A percentile compares a stretch with the other conserved stretches of the same genome.
Conservation (phyloP, 2,329 filamentous ascomycete genomes). For the Dothidotthia symphoricarpi region DNA sequence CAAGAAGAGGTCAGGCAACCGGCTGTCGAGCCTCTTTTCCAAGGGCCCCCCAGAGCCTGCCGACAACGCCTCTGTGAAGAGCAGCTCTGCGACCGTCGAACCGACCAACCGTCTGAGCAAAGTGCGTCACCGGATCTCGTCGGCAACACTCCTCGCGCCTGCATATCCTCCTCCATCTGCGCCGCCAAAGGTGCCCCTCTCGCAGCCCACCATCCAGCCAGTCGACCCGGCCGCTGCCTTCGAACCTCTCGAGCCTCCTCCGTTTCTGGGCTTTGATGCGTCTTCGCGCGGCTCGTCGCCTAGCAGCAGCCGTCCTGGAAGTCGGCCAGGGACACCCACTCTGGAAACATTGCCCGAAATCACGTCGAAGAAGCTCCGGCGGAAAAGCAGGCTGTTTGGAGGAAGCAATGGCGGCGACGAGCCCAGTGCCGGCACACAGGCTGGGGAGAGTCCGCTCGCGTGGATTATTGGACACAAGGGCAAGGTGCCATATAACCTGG, state of each 20-base stretch:
- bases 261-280: constrained; percentile 19
- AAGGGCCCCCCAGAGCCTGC: constrained; percentile 20
- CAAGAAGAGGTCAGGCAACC: constrained; percentile 34
- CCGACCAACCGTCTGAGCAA: constrained; percentile 30
- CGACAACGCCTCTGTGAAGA: constrained; percentile 10
- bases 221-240: constrained; percentile 23
- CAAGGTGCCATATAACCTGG: constrained; percentile 56
- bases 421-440: constrained; percentile 8
- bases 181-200: constrained; percentile 14
- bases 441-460: constrained; percentile 41
- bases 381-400: constrained; percentile 38
- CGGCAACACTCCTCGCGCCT: constrained; percentile 31
- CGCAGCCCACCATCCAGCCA: constrained; percentile 28
- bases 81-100: constrained; percentile 24
- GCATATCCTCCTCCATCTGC: constrained; percentile 30
- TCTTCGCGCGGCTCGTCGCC: constrained; percentile 32
- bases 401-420: constrained; percentile 27
- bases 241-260: constrained; percentile 30
- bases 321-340: constrained; percentile 18
- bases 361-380: constrained; percentile 34
- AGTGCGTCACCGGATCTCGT: constrained; percentile 35
- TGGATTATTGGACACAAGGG: constrained; percentile 61
- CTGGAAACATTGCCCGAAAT: constrained; percentile 17
- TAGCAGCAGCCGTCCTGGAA: constrained; percentile 16
- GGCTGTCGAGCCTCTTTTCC: constrained; percentile 39